Base-by-base conservation (phyloP, 345 rosid species). In the Fremontodendron californicum region DNA sequence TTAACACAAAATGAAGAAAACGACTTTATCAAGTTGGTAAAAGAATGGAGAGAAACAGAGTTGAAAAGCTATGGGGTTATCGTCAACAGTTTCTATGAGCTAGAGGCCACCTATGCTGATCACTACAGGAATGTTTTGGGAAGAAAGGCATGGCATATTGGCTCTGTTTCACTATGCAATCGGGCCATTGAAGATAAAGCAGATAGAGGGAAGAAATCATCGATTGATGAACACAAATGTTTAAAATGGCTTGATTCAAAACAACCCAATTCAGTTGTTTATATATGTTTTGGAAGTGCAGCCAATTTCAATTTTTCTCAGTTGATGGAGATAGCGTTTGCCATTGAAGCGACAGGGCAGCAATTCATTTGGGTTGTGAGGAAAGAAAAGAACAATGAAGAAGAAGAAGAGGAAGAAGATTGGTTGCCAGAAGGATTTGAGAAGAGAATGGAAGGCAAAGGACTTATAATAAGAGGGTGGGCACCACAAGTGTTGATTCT, bases 1-100 rank as follows among this genome's bases (percentile, higher is more conserved):
- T 0, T 42, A 8, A 78, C 27, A 2, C 73, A 75, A 7, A 39
- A 76, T 0, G 66, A 35, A 1, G 88, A 84, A 29, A 33, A 64
- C 10, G 78, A 27, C 5, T 29, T 80, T 27, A 71, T 77, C 45
- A 74, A 64, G 74, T 29, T 86, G 4, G 0, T 67, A 23, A 75
- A 75, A 27, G 82, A 29, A 15, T 1, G 49, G 0, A 78, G 48
- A 72, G 93, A 90, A 9, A 70, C 93, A 2, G 95, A 90, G 71
- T 0, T 61, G 9, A 68, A 37, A 48, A 86, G 93, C 84, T 90
- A 66, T 31, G 97, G 96, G 19, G 88, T 89, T 15, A 25, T 92
- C 73, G 75, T 90, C 71, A 94, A 92, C 79, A 92, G 92, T 75
- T 89, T 92, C 84, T 85, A 89, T 3, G 93, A 93, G 87, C 94